These are phyloP conservation scores for Gliomastix tumulicola DNA, from an alignment of 2,329 filamentous ascomycete species.

Conservation along the genomic window DNA sequence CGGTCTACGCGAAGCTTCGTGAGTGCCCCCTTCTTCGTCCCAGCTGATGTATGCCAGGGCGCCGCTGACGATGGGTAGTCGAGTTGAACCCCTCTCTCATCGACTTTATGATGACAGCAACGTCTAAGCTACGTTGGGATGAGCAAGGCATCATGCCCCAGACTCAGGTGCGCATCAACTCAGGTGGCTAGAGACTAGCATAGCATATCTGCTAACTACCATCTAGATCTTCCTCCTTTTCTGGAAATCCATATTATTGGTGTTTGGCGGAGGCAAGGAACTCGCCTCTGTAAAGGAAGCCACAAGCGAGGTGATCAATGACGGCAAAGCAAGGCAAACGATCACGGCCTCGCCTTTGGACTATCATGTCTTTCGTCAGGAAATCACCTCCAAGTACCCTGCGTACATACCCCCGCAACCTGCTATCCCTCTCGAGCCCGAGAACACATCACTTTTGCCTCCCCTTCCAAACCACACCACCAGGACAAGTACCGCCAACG, in stretches of 20 bases:
- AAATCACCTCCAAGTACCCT: slow-evolving; percentile 96
- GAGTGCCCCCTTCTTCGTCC: slow-evolving; percentile 27
- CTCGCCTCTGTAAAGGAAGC: slow-evolving; percentile 68
- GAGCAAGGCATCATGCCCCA: slow-evolving; percentile 55
- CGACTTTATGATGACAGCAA: slow-evolving; percentile 63
- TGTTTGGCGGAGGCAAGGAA: slow-evolving; percentile 73
- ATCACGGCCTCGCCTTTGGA: slow-evolving; percentile 93
- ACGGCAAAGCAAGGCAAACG: slow-evolving; percentile 62
- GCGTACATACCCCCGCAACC: slow-evolving; percentile 87
- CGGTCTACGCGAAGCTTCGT: slow-evolving; percentile 42
- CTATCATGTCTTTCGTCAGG: slow-evolving; percentile 92
- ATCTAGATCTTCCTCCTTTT: slow-evolving; percentile 67
- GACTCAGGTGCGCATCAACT: slow-evolving; percentile 45
- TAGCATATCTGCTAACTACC: no score
- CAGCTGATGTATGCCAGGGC: background rate
- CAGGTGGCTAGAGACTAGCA: no score
- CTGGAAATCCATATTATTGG: slow-evolving; percentile 85
- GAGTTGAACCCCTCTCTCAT: slow-evolving; percentile 61
- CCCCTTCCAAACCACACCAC: slow-evolving; percentile 71
- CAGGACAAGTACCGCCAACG: slow-evolving; percentile 51
- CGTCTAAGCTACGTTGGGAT: slow-evolving; percentile 67
- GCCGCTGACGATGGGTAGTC: slow-evolving; percentile 27
- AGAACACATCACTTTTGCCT: slow-evolving; percentile 85
- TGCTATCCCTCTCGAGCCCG: slow-evolving; percentile 76
- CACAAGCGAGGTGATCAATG: slow-evolving; percentile 53